Base-by-base conservation (phyloP, 2,329 filamentous ascomycete species). In the Pseudogymnoascus sp. region DNA sequence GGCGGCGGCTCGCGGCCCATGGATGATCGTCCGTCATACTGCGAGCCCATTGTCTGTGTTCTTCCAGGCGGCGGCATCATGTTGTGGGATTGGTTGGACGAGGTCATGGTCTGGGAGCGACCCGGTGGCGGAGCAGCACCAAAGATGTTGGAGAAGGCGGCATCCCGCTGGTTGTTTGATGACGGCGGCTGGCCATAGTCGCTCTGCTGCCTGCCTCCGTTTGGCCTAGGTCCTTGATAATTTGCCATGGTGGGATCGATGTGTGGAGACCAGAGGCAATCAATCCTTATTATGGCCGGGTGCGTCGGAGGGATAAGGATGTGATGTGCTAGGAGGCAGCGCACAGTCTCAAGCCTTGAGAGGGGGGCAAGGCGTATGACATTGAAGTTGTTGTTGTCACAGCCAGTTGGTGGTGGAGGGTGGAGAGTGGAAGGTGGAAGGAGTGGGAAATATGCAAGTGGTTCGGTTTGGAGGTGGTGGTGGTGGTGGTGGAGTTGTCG, bases 61-160 rank as follows among this genome's bases (percentile, higher is more conserved):
- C 93, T 86, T 69, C 89, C 90, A 61, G 80, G 79, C 62, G 81
- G 79, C 65, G 83, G 80, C 71, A 78, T 78, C 74, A 80, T 79
- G 70, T 78, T 75, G 60, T 80, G 77, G 60, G 84, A 85, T 65
- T 80, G 77, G 33, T 88, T 83, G 68, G 91, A 87, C 63, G 90
- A 92, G 67, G 88, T 95, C 92, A 97, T 97, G 26, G 93, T 97
- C 73, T 97, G 93, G 64, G 93, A 96, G 75, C 95, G 88, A 64
- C 93, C 93, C 53, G 90, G 86, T 57, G 91, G 91, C 68, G 91
- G 92, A 68, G 90, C 84, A 68, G 87, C 87, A 70, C 93, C 95
- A 75, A 97, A 99, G 74, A 97, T 97, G 78, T 93, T 93, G 69
- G 90, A 91, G 77, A 96, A 99, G 68, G 93, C 95, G 69, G 91